phyloP scores from a whole-genome alignment of 192 early-diverging fungal genomes.

The Coemansia sp. region DNA sequence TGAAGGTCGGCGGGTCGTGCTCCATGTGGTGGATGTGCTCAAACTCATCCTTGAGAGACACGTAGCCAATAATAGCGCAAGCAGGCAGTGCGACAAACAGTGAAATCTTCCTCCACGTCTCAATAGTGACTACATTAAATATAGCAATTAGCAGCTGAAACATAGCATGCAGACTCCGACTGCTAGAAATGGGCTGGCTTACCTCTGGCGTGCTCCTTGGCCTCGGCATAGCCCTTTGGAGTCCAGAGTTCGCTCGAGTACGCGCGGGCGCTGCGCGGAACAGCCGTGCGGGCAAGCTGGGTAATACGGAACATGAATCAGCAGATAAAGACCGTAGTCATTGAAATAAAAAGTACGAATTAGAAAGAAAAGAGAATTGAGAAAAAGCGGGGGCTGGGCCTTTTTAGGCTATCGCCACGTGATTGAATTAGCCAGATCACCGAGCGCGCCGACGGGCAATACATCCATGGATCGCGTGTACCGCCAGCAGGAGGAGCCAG shows the following conservation, averaged over 20 bases:
- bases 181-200: too few species aligned
- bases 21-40: constrained; percentile 53
- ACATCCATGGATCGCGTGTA: constrained; percentile 7
- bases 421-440: background rate
- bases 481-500: constrained; percentile 26
- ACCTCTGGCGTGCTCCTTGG: constrained; percentile 44
- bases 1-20: constrained; percentile 52
- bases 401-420: background rate
- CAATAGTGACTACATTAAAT: constrained; percentile 15
- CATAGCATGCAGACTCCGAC: too few species aligned
- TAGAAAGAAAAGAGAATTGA: constrained; percentile 7
- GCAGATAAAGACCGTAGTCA: background rate
- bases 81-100: constrained; percentile 41
- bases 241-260: constrained; percentile 39
- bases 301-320: constrained; percentile 35
- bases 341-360: constrained; percentile 1
- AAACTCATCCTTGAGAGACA: constrained; percentile 48
- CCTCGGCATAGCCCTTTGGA: constrained; percentile 32
- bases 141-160: too few species aligned
- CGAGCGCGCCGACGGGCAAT: background rate
- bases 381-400: background rate
- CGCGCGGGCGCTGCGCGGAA: constrained; percentile 36
- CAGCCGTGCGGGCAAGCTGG: constrained; percentile 43
- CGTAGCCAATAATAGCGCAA: constrained; percentile 31
- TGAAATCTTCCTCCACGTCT: constrained; percentile 54